A percentile compares a stretch with the other conserved stretches of the same genome.
These are phyloP conservation scores for Fusarium sp. DNA, from an alignment of 2,329 filamentous ascomycete genomes.

Conservation along the genomic window DNA sequence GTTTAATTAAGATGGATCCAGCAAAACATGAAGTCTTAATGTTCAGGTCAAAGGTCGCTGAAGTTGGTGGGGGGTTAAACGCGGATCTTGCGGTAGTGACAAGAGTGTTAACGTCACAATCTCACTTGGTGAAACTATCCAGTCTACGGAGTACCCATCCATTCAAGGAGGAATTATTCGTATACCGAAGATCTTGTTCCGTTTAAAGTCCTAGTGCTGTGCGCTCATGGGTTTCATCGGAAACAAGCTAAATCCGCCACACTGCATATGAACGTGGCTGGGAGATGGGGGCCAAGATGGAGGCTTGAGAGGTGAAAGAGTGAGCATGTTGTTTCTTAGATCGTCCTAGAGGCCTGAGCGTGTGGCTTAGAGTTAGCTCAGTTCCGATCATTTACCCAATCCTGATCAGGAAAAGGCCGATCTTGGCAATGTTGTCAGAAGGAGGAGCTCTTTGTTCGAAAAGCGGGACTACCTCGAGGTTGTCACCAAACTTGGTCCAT, in stretches of 20 bases:
- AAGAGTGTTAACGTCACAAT: background rate
- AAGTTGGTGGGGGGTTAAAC: background rate
- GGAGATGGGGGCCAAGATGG: background rate
- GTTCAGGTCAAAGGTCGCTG: background rate
- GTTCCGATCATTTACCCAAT: background rate
- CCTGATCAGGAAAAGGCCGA: background rate
- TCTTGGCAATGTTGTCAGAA: too few relatives aligned
- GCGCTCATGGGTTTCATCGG: background rate
- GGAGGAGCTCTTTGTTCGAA: background rate
- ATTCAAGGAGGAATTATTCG: background rate
- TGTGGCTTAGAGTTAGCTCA: background rate
- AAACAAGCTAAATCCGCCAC: background rate
- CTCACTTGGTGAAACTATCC: background rate
- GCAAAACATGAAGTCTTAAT: background rate
- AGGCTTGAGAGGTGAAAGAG: background rate
- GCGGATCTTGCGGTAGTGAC: background rate
- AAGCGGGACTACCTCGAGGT: background rate
- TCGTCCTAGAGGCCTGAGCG: background rate
- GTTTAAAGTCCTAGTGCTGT: background rate
- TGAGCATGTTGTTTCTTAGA: background rate
- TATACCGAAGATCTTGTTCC: background rate
- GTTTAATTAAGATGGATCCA: background rate
- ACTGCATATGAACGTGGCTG: background rate
- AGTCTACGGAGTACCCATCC: too few relatives aligned
- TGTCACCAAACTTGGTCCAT: background rate